Conservation (phyloP, 148 eudicot genomes). For the Rhododendron ferrugineum region DNA sequence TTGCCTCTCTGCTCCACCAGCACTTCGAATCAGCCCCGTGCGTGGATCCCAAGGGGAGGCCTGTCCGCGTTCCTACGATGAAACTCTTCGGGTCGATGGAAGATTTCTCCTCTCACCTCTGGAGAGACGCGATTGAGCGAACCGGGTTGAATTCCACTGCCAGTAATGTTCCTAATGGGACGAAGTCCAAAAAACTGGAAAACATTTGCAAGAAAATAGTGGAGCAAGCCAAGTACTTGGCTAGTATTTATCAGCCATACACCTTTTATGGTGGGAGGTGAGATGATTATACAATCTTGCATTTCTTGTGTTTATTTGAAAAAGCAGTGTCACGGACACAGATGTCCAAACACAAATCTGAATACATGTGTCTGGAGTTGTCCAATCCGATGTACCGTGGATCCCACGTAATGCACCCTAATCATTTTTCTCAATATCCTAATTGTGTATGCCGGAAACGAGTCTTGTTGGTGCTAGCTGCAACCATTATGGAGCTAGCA, state of each 20-base stretch:
- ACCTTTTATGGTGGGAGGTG: constrained; percentile 95
- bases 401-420: neutral
- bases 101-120: constrained; percentile 71
- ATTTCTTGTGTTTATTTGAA: neutral
- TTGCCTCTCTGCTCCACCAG: constrained; percentile 55
- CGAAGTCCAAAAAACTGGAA: constrained; percentile 45
- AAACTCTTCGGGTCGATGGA: constrained; percentile 72
- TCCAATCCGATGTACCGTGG: neutral
- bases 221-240: constrained; percentile 86
- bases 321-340: neutral
- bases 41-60: constrained; percentile 65
- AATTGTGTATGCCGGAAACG: neutral
- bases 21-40: constrained; percentile 65
- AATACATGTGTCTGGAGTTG: neutral
- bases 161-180: constrained; percentile 41
- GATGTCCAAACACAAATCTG: neutral
- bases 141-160: constrained; percentile 37
- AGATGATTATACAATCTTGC: neutral
- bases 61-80: constrained; percentile 62
- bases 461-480: neutral
- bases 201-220: constrained; percentile 63
- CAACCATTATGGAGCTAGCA: neutral
- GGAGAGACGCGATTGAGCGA: constrained; percentile 51
- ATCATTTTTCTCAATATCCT: neutral
- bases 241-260: constrained; percentile 79